Base-by-base conservation (phyloP, 2,329 filamentous ascomycete species). In the Aphanocladium album region DNA sequence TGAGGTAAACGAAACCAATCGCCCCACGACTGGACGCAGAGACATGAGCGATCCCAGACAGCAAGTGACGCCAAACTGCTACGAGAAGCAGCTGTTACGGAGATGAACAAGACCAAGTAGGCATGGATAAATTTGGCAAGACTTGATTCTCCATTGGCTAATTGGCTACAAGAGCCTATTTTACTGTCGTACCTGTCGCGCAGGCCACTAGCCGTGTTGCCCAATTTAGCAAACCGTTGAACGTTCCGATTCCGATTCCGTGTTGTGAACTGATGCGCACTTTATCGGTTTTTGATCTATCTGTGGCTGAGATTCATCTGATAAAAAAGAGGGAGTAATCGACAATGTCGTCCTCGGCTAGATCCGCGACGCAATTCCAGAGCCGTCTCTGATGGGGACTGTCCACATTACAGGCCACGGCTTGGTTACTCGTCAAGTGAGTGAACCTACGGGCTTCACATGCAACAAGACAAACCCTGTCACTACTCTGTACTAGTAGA, bases 241-340 rank as follows among this genome's bases (percentile, higher is more conserved):
- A 19, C 5, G 41, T 57, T 57, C 54, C 54, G 54, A 27, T 57
- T 57, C 55, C 55, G 55, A 49, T 50, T 57, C 55, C 45, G 55
- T 39, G 8, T 39, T 9, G 8, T 16, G 7, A 33, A 46, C 23
- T 30, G 30, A 25, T 47, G 7, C 6, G 21, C 21, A 21, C 27
- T 33, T 49, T 43, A 43, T 47, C 55, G 16, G 23, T 21, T 33
- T 35, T 41, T 17, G 45, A 21, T n/a, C 55, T 30, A 39, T 49
- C 33, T 41, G 30, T 5, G 33, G 45, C 43, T 19, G 16, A 57
- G 33, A 30, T 25, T 47, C 45, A 50, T 57, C 55, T 49, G 55
- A 79, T 65, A 41, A 30, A 37, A 47, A 7, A 27, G 30, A 12
- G 54, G 30, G 30, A 39, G 43, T 3, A 37, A 49, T 49, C 27